phyloP scores from a whole-genome alignment of 495 filamentous ascomycete species.

The Penicillium bovifimosum region DNA sequence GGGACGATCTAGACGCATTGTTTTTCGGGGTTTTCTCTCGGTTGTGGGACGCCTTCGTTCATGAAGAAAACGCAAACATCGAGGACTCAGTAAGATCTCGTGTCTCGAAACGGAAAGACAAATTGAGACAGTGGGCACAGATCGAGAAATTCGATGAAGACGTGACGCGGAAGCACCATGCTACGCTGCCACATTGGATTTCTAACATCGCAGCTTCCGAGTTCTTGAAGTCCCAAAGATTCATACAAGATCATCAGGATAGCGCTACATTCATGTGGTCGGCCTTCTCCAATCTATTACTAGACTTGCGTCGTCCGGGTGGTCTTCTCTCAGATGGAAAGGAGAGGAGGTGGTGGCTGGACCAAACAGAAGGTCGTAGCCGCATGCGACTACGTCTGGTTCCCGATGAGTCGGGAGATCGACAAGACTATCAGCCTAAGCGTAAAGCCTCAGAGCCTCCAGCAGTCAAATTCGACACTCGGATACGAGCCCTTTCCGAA shows the following conservation, averaged over 20 bases:
- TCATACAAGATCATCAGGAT: conserved; percentile 87
- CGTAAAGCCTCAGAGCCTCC: conserved; percentile 53
- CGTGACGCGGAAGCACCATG: conserved; percentile 69
- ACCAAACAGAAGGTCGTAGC: conserved; percentile 91
- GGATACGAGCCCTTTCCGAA: conserved; percentile 25
- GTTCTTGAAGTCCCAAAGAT: conserved; percentile 81
- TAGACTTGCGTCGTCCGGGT: conserved; percentile 67
- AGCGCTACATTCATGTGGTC: conserved; percentile 68
- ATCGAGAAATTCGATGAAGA: conserved; percentile 64
- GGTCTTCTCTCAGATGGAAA: conserved; percentile 66
- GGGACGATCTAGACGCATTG: conserved; percentile 70
- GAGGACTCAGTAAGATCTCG: conserved; percentile 64
- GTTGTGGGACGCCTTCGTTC: conserved; percentile 79
- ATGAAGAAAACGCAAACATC: conserved; percentile 68
- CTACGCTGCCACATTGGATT: conserved; percentile 81
- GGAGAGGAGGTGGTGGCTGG: conserved; percentile 76
- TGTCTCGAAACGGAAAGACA: conserved; percentile 70
- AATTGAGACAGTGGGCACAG: conserved; percentile 67
- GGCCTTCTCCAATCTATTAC: conserved; percentile 65
- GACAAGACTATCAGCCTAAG: conserved; percentile 82
- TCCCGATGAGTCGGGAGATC: conserved; percentile 61
- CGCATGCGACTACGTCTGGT: conserved; percentile 86
- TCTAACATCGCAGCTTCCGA: conserved; percentile 91
- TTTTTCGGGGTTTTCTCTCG: conserved; percentile 76
- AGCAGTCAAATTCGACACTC: conserved; percentile 33